These are phyloP conservation scores for Aspergillus calidoustus DNA, from an alignment of 2,329 filamentous ascomycete genomes.

Conservation along the genomic window DNA sequence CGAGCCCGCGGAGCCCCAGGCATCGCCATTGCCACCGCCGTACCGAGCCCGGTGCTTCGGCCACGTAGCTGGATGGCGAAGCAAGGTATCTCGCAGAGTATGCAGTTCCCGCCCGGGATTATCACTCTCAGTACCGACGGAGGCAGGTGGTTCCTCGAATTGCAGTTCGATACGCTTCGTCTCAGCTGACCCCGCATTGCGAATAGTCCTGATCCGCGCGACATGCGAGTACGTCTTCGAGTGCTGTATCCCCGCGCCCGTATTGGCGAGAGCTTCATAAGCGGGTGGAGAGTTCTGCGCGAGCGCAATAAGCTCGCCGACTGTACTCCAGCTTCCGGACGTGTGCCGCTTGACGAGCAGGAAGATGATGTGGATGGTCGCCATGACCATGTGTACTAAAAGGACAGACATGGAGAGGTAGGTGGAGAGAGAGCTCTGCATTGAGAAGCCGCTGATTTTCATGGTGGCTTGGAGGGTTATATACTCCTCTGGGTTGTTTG, in stretches of 20 bases:
- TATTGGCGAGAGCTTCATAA: constrained; percentile 1
- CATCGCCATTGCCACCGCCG: no score
- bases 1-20: no score
- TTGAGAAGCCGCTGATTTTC: constrained; percentile 17
- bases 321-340: constrained; percentile 11
- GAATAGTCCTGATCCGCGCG: neutral
- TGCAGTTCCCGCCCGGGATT: neutral
- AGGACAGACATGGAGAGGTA: constrained; percentile 14
- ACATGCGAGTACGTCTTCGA: constrained; percentile 9
- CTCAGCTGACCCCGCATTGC: neutral
- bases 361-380: constrained; percentile 1
- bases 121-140: no score
- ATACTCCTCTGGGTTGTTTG: neutral
- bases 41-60: neutral
- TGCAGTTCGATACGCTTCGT: constrained; percentile 9
- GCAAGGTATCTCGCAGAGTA: neutral
- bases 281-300: constrained; percentile 16
- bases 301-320: constrained; percentile 13
- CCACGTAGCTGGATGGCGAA: constrained; percentile 11
- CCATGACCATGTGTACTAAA: constrained; percentile 6
- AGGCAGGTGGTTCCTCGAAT: neutral
- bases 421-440: constrained; percentile 7
- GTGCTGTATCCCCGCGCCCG: constrained; percentile 7
- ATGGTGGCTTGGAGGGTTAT: neutral
- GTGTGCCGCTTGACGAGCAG: constrained; percentile 6